Percentiles rank a stretch among this genome's conserved stretches.
Evolutionary conservation across 2,329 filamentous ascomycete species (phyloP).

Genomic region (Graphiopsis chlorocephala): DNA sequence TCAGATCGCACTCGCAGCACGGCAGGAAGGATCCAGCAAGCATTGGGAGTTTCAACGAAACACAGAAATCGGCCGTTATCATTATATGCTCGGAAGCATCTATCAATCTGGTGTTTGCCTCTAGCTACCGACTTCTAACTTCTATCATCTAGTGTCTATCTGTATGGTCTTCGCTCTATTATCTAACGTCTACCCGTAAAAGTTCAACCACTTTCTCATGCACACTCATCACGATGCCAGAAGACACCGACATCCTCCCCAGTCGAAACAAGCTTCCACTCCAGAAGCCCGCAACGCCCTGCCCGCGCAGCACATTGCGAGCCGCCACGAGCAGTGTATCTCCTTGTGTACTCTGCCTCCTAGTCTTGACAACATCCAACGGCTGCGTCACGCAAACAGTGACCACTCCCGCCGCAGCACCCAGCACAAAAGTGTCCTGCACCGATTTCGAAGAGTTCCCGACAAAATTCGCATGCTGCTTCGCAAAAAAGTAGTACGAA

Average conservation of each 20-base stretch:
- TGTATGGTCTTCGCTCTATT: not conserved
- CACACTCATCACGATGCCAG: conserved; percentile 9
- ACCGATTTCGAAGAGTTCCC: conserved; percentile 6
- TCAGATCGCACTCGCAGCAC: not conserved
- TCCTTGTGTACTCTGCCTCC: conserved; percentile 29
- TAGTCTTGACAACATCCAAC: conserved; percentile 44
- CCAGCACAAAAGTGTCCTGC: conserved; percentile 28
- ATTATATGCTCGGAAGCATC: not conserved
- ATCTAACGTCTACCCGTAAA: not conserved
- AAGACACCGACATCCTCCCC: conserved; percentile 13
- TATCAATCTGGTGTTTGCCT: not conserved
- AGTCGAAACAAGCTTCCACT: conserved; percentile 11
- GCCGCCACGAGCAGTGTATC: conserved; percentile 8
- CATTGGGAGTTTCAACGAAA: not conserved
- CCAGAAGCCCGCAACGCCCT: conserved; percentile 8
- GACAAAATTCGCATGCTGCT: conserved; percentile 2
- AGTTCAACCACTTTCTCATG: conserved; percentile 11
- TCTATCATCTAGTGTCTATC: not conserved
- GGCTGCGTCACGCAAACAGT: conserved; percentile 45
- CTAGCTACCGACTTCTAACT: too few relatives aligned
- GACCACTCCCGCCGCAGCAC: conserved; percentile 31
- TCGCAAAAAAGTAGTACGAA: conserved; percentile 35
- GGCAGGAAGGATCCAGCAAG: not conserved
- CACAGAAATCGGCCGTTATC: not conserved
- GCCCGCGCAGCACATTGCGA: not conserved